These are phyloP conservation scores for Colletotrichum noveboracense DNA, from an alignment of 2,329 filamentous ascomycete genomes.

Conservation along the genomic window DNA sequence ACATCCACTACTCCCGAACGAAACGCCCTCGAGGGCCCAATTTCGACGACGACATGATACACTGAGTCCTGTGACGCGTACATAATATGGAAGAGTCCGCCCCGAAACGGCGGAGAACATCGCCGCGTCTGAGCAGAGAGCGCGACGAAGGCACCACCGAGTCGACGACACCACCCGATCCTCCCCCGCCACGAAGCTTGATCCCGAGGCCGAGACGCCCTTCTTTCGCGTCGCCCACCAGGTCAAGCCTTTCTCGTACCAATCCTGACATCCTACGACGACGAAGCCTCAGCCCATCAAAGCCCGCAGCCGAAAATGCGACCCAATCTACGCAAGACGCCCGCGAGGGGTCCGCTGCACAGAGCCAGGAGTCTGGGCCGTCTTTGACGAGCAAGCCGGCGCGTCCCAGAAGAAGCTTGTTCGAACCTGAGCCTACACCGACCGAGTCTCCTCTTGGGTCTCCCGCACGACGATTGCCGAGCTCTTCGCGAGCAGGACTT, in stretches of 20 bases:
- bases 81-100: conserved; percentile 57
- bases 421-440: background rate
- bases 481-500: conserved; percentile 20
- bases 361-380: background rate
- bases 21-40: background rate
- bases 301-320: conserved; percentile 22
- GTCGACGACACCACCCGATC: conserved; percentile 40
- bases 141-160: conserved; percentile 26
- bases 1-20: background rate
- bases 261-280: conserved; percentile 61
- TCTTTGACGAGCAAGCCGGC: background rate
- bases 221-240: conserved; percentile 72
- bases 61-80: background rate
- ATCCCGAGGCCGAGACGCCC: conserved; percentile 42
- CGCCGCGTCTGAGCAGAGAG: conserved; percentile 50
- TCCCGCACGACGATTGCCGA: conserved; percentile 30
- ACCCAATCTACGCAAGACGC: background rate
- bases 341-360: background rate
- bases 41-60: background rate
- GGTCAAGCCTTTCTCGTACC: conserved; percentile 65
- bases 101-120: conserved; percentile 69
- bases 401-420: conserved; percentile 6
- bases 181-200: conserved; percentile 23
- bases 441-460: background rate
- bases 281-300: conserved; percentile 8